phyloP scores from a whole-genome alignment of 1,284 basidiomycete species.

The Vanrija pseudolonga region DNA sequence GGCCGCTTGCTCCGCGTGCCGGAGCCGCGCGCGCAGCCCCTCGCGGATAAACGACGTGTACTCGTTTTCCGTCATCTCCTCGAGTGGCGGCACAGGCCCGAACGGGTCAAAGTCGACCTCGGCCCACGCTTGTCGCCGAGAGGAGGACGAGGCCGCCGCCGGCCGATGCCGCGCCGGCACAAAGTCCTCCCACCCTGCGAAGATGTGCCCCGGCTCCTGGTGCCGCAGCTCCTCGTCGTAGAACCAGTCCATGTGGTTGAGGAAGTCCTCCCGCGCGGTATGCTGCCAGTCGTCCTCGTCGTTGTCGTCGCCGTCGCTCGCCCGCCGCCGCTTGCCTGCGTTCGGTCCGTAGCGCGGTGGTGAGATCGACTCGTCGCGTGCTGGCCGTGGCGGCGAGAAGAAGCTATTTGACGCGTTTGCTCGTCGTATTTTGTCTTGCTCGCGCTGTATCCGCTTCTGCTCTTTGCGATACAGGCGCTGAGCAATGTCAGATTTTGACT shows the following conservation, averaged over 20 bases:
- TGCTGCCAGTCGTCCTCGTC: conserved; percentile 2
- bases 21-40: conserved; percentile 20
- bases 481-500: conserved; percentile 30
- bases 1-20: conserved; percentile 16
- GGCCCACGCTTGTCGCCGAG: conserved; percentile 7
- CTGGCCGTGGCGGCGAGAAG: conserved; percentile 19
- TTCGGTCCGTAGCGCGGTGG: conserved; percentile 19
- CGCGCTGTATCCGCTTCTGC: conserved; percentile 16
- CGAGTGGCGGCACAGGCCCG: conserved; percentile 20
- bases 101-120: conserved; percentile 16
- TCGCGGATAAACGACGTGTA: conserved; percentile 25
- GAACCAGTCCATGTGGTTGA: conserved; percentile 25
- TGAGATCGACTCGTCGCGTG: conserved; percentile 21
- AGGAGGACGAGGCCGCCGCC: neutral
- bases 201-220: neutral
- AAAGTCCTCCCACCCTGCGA: neutral
- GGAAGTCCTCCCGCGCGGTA: conserved; percentile 13
- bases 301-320: neutral
- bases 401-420: conserved; percentile 28
- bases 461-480: conserved; percentile 28
- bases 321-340: neutral
- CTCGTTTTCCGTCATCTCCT: conserved; percentile 26
- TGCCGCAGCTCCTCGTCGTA: neutral
- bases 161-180: conserved; percentile 8
- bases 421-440: conserved; percentile 24